These are phyloP conservation scores for Phytophthora europaea DNA, from an alignment of 352 stramenopile species.

Conservation along the genomic window DNA sequence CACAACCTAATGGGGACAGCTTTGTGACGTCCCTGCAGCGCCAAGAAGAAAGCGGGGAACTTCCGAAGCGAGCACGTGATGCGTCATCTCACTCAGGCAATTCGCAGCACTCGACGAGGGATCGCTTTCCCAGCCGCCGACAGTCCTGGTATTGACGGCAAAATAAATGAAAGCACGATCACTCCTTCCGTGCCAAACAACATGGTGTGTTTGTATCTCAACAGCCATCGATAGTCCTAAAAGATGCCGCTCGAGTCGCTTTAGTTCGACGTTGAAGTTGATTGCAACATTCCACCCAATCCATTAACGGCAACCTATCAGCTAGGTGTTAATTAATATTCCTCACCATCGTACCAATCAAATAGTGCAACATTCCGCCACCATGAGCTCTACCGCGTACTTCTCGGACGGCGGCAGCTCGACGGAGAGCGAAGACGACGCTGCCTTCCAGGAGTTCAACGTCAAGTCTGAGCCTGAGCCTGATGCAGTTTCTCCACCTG, in stretches of 20 bases:
- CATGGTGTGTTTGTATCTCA: too few relatives aligned
- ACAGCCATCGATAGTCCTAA: too few relatives aligned
- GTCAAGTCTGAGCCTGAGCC: conserved; percentile 17
- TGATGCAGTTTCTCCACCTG: neutral
- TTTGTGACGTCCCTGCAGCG: neutral
- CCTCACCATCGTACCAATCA: neutral
- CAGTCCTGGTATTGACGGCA: too few relatives aligned
- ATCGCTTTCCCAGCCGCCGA: neutral
- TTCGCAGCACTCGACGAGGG: neutral
- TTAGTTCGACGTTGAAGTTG: neutral
- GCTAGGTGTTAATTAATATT: neutral
- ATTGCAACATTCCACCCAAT: neutral
- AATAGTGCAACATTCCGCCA: neutral
- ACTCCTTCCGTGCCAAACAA: too few relatives aligned
- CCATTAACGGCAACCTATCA: neutral
- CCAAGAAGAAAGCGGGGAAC: neutral
- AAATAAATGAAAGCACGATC: too few relatives aligned
- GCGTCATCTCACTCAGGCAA: neutral
- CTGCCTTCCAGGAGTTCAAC: conserved; percentile 5
- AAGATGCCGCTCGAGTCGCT: too few relatives aligned
- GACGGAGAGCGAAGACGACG: conserved; percentile 32
- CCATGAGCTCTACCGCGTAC: conserved; percentile 11
- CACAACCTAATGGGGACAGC: neutral
- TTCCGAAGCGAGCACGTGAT: neutral
- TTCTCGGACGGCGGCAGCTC: conserved; percentile 30